phyloP scores from a whole-genome alignment of 257 asterid species.

The Thymus quinquecostatus region DNA sequence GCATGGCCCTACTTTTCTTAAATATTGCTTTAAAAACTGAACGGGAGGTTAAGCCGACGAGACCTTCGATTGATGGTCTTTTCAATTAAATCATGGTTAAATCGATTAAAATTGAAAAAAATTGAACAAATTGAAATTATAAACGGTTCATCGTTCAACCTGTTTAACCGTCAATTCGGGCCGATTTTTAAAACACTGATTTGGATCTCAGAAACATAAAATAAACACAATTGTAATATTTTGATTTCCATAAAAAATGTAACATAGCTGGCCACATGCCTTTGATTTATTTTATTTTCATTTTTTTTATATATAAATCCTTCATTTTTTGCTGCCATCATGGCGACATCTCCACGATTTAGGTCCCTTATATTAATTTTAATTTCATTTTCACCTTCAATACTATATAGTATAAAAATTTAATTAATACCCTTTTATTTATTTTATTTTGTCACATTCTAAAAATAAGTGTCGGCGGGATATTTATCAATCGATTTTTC shows the following conservation, averaged over 20 bases:
- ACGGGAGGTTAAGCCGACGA: no score
- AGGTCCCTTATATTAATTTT: neutral
- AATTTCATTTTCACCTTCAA: neutral
- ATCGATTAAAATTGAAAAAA: no score
- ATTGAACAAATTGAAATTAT: no score
- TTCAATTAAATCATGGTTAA: no score
- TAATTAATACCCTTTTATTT: no score
- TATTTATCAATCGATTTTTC: neutral
- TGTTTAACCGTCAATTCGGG: no score
- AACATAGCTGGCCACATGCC: neutral
- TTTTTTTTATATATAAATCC: neutral
- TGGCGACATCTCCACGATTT: constrained; percentile 7
- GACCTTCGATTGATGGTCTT: no score
- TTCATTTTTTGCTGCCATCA: neutral
- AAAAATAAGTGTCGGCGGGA: neutral
- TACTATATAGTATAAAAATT: no score
- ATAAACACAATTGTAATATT: neutral
- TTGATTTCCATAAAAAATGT: neutral
- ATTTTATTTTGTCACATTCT: neutral
- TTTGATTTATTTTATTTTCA: neutral
- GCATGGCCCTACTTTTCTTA: neutral
- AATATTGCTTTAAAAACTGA: neutral
- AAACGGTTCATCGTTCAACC: no score
- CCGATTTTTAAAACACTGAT: no score
- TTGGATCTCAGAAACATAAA: no score